Base-by-base conservation (phyloP, 2,329 filamentous ascomycete genomes). In the Aspergillus ibericus region DNA sequence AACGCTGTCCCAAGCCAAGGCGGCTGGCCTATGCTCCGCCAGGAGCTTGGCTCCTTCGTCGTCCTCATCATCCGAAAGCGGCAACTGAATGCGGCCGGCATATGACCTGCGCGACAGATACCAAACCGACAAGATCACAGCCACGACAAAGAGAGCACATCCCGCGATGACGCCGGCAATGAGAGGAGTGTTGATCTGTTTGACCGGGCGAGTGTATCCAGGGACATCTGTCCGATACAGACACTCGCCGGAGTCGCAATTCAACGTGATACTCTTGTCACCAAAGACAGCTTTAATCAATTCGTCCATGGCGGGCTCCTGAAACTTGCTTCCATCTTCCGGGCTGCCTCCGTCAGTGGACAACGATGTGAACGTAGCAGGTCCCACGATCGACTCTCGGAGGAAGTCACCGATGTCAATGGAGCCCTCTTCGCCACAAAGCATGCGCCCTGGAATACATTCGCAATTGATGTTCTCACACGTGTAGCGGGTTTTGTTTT, bases 111-210 rank as follows among this genome's bases (percentile, higher is more conserved):
- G 86, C 7, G 92, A 92, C 5, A 97, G 80, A 72, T 96, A 96
- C 92, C 93, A 99, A 18, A 92, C 86, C 1, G 86, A 70, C 15
- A 98, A 78, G 49, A 97, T 91, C 52, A 93, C 85, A 1, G 87
- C 90, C n/a, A 96, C 92, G 12, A 99, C 82, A 70, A 97, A 96
- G 0, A 99, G 81, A 0, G 90, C 89, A 69, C 87, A 90, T 6
- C 86, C 89, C 22, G 92, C 93, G 68, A 99, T 98, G 48, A 97
- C 90, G 13, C 91, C 89, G 10, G 96, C 93, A 66, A 99, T 99
- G 50, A 99, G 82, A 3, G 93, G 95, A 0, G 93, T 98, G 74
- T 99, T 99, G 78, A 99, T 98, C 72, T 89, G 88, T 79, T 97
- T 96, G 60, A 97, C 84, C 0, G 93, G 92, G 18, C 89, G 85